Base-by-base conservation (phyloP, 169 alveolate species). In the Babesia gibsoni region DNA sequence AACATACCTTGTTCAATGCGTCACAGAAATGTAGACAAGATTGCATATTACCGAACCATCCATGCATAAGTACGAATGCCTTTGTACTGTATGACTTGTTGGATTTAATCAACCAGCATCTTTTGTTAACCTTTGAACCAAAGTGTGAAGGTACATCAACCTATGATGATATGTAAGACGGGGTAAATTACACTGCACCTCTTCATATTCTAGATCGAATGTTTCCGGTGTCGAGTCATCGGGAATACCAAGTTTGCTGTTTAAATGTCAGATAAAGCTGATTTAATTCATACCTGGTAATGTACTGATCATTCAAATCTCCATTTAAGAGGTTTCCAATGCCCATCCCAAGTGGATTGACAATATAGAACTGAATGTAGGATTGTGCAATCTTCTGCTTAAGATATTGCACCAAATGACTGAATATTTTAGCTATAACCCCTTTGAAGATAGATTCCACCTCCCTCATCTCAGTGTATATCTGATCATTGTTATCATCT, bases 41-140 rank as follows among this genome's bases (percentile, higher is more conserved):
- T 32, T 77, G 86, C 73, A 67, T 46, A 48, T 77, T 77, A 4
- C 86, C 86, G 43, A 67, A 77, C 86, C 86, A 77, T n/a, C 86
- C 86, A 30, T 77, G 86, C 30, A 77, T 41, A 0, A 77, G 54
- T 0, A 77, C 41, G 39, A 67, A 77, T 3, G 82, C 82, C 27
- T 42, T 41, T 22, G 52, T 77, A 22, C 77, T 35, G 2, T 56
- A 29, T 6, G 64, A 23, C 45, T 67, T 77, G 9, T 27, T 41
- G 5, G 86, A 77, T 46, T 61, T 32, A 54, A 77, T 77, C 14
- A 77, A 35, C 86, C 86, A 77, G 59, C 75, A 41, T n/a, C 32
- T 35, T 18, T 42, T 67, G 12, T 58, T 37, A 12, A 25, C 39
- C 22, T 64, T 73, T 2, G 41, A 33, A 22, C 79, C 74, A 32